Percentiles rank a stretch among this genome's conserved stretches.
Conservation (phyloP, 768 basidiomycete genomes). For the Boletus pseudo-olivaceus region DNA sequence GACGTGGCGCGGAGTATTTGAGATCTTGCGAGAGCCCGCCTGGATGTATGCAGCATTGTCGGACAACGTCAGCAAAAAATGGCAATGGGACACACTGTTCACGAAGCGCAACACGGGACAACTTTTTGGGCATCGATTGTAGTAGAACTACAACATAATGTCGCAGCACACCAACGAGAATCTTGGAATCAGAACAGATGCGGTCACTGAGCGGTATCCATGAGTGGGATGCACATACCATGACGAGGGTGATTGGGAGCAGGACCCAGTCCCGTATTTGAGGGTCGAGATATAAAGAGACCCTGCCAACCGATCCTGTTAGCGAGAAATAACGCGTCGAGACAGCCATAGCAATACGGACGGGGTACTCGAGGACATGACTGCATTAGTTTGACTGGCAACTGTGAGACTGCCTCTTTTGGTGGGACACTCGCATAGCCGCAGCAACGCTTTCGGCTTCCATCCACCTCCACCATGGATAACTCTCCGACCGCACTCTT, state of each 20-base stretch:
- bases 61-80: neutral
- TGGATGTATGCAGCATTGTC: constrained; percentile 23
- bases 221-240: constrained; percentile 52
- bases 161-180: constrained; percentile 86
- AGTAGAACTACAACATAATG: constrained; percentile 90
- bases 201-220: neutral
- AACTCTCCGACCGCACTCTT: constrained; percentile 82
- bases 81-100: constrained; percentile 72
- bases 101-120: constrained; percentile 70
- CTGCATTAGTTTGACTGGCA: constrained; percentile 3
- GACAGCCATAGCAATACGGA: constrained; percentile 14
- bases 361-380: constrained; percentile 38
- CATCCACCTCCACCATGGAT: constrained; percentile 52
- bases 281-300: constrained; percentile 80
- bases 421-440: constrained; percentile 10
- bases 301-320: constrained; percentile 26
- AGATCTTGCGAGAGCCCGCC: constrained; percentile 77
- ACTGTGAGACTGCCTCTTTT: constrained; percentile 25
- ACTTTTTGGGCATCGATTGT: constrained; percentile 79
- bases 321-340: constrained; percentile 4
- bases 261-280: constrained; percentile 94
- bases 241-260: constrained; percentile 95
- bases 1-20: constrained; percentile 82
- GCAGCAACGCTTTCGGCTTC: constrained; percentile 12
- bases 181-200: constrained; percentile 41